phyloP scores from a whole-genome alignment of 2,329 filamentous ascomycete genomes.

The Hypoxylon sp. region DNA sequence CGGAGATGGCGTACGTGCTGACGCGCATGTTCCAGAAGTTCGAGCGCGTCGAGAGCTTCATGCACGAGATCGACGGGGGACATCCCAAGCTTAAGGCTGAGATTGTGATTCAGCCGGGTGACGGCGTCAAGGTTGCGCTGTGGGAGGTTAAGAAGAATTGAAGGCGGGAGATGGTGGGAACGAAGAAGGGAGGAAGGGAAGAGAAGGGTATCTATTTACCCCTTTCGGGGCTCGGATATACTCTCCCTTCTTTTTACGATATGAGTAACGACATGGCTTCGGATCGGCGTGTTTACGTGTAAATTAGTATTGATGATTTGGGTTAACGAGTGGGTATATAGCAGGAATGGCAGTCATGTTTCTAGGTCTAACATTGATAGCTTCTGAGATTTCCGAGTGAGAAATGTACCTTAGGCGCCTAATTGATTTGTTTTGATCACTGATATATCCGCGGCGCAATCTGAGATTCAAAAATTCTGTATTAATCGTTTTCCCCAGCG shows the following conservation, averaged over 20 bases:
- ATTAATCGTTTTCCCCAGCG: neutral
- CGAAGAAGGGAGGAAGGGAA: no score
- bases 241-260: neutral
- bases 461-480: neutral
- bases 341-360: neutral
- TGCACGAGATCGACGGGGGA: constrained; percentile 69
- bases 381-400: neutral
- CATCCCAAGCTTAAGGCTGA: constrained; percentile 69
- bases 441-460: neutral
- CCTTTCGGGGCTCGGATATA: neutral
- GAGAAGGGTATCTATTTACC: neutral
- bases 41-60: constrained; percentile 71
- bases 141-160: constrained; percentile 60
- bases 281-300: neutral
- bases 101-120: constrained; percentile 71
- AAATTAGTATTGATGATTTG: neutral
- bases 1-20: constrained; percentile 81
- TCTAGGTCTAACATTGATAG: neutral
- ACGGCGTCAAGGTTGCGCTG: constrained; percentile 72
- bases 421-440: neutral
- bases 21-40: constrained; percentile 81
- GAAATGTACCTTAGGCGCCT: neutral
- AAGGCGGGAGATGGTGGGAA: neutral
- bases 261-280: neutral
- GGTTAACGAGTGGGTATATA: neutral